Evolutionary conservation across 1,139 yeast species (phyloP).

Genomic region (Geotrichum citri-aurantii): DNA sequence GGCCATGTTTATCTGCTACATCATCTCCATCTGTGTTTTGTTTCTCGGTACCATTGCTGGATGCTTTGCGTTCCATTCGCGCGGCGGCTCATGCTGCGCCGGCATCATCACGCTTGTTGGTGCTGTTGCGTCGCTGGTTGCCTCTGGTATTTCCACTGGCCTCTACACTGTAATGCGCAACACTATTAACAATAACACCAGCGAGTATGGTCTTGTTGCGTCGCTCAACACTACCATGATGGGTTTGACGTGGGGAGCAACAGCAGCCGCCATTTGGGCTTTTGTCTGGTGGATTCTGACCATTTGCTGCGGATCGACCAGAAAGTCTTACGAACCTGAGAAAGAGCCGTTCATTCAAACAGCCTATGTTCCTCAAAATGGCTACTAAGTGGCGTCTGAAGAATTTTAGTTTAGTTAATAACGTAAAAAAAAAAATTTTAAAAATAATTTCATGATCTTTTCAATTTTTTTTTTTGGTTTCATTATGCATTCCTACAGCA

Average conservation of each 20-base stretch:
- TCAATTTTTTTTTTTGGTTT: background rate
- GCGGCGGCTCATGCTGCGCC: constrained; percentile 35
- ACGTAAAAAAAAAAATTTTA: background rate
- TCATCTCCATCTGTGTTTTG: constrained; percentile 42
- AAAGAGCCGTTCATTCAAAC: constrained; percentile 27
- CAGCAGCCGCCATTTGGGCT: constrained; percentile 38
- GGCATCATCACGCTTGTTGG: constrained; percentile 30
- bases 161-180: constrained; percentile 36
- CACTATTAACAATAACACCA: constrained; percentile 37
- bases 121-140: constrained; percentile 23
- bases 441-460: background rate
- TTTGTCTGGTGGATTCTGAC: constrained; percentile 40
- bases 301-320: constrained; percentile 40
- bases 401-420: background rate
- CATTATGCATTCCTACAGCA: no score
- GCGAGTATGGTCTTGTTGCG: constrained; percentile 40
- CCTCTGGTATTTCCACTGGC: constrained; percentile 46
- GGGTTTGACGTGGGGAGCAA: constrained; percentile 45
- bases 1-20: constrained; percentile 44
- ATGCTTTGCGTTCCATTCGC: constrained; percentile 37
- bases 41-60: constrained; percentile 42
- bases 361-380: constrained; percentile 27
- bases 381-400: background rate
- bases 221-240: constrained; percentile 36
- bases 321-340: constrained; percentile 23